Evolutionary conservation across 2,329 filamentous ascomycete genomes (phyloP), one percentile per base, ranked within the genome.

Genomic region (Fusarium sp.): DNA sequence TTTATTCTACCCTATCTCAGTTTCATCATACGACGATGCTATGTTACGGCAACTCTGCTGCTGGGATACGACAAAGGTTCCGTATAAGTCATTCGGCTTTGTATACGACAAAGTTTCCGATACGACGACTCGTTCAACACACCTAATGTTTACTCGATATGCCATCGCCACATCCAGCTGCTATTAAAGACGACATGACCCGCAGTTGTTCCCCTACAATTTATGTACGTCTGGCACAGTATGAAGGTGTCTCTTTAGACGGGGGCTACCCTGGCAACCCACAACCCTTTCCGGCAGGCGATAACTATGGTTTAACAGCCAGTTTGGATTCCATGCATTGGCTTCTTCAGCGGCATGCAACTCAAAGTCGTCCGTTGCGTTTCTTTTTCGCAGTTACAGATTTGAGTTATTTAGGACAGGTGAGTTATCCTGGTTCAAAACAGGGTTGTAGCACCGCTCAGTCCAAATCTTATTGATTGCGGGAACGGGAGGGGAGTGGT

Each of bases 311-410:
- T 53, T 58, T 53, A 64, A 65, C 57, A 66, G 53, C 67, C 66
- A 64, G 46, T 62, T 69, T 59, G 31, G 65, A 65, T 67, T 43
- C 55, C 60, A 57, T 70, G 56, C 63, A 59, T 63, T 57, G 51
- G 43, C 41, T 37, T 48, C 42, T 49, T 45, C 46, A 55, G 27
- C 37, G 37, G 39, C 6, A 53, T 47, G 10, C 21, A 53, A 45
- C 45, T 48, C 32, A 41, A 51, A 38, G 27, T 33, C 41, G 43
- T 38, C 27, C 37, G 44, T 19, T 25, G 46, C 43, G 45, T 37
- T 39, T 53, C 35, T 50, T 37, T 37, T 50, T 55, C 44, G 17
- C 15, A 14, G 33, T 33, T 36, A 33, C 38, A 32, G 48, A 44
- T 25, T 21, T 27, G n/a, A 47, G 48, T 36, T 33, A 31, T 32